Conservation (phyloP, 1,284 basidiomycete genomes). For the Malassezia sympodialis region DNA sequence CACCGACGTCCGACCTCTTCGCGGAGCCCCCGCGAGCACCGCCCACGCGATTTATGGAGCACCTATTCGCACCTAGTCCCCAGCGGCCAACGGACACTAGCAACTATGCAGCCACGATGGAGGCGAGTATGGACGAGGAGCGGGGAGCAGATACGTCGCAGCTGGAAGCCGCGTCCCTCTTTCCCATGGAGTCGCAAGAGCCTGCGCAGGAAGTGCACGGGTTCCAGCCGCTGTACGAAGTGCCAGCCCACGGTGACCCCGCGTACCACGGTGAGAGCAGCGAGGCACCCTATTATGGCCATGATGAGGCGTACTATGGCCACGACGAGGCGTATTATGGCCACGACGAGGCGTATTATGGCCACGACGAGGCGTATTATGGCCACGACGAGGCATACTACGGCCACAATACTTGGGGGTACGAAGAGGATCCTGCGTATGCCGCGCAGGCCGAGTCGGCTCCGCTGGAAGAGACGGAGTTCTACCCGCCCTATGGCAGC, state of each 20-base stretch:
- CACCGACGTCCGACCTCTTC: not conserved
- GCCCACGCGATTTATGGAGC: not conserved
- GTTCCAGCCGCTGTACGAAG: not conserved
- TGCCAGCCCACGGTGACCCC: not conserved
- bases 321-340: not conserved
- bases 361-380: not conserved
- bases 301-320: not conserved
- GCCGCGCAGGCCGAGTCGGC: not conserved
- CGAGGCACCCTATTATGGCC: not conserved
- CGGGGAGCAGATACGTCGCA: not conserved
- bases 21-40: not conserved
- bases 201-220: not conserved
- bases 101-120: slow-evolving; percentile 2
- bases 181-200: not conserved
- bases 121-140: not conserved
- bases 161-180: not conserved
- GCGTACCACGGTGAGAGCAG: not conserved
- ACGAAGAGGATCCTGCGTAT: not conserved
- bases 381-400: not conserved
- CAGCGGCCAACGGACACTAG: not conserved
- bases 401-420: not conserved
- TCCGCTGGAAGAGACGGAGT: not conserved
- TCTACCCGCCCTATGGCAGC: not conserved
- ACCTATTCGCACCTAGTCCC: not conserved
- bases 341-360: not conserved